A percentile compares a stretch with the other conserved stretches of the same genome.
Evolutionary conservation across 495 filamentous ascomycete genomes (phyloP).

Genomic region (Penicillium steckii): DNA sequence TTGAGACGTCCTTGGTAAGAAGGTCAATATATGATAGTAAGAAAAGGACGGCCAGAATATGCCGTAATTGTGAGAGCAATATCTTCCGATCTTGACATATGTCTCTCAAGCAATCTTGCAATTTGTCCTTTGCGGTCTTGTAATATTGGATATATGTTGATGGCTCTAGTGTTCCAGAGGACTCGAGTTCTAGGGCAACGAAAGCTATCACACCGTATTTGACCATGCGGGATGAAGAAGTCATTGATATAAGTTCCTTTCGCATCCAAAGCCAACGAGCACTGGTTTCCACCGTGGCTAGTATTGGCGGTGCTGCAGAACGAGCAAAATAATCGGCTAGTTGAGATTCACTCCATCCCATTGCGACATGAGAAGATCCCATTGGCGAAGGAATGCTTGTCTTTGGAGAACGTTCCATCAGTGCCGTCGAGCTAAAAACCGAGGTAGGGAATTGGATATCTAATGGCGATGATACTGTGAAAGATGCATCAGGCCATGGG

Average conservation of each 20-base stretch:
- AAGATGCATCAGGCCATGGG: slow-evolving; percentile 4
- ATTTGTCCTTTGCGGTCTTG: slow-evolving; percentile 2
- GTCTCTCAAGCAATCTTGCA: neutral
- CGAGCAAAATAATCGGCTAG: slow-evolving; percentile 11
- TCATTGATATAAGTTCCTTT: slow-evolving; percentile 10
- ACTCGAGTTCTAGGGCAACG: slow-evolving; percentile 10
- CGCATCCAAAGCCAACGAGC: slow-evolving; percentile 14
- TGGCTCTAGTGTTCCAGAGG: slow-evolving; percentile 4
- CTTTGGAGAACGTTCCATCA: slow-evolving; percentile 1
- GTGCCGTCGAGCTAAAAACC: neutral
- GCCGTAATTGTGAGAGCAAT: slow-evolving; percentile 1
- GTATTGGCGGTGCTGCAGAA: slow-evolving; percentile 9
- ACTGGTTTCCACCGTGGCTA: slow-evolving; percentile 9
- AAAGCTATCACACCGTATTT: slow-evolving; percentile 11
- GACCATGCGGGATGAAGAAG: slow-evolving; percentile 7
- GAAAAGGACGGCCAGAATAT: slow-evolving; percentile 5
- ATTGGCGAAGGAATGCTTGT: slow-evolving; percentile 1
- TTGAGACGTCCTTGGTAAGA: slow-evolving; percentile 9
- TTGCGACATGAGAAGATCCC: neutral
- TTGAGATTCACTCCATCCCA: slow-evolving; percentile 10
- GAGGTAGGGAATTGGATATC: neutral
- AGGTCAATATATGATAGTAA: slow-evolving; percentile 4
- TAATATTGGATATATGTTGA: slow-evolving; percentile 10
- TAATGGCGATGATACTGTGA: slow-evolving; percentile 1
- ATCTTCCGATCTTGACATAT: slow-evolving; percentile 2